These are phyloP conservation scores for Entelexis sorbosivorans DNA, from an alignment of 1,139 yeast genomes.

Conservation along the genomic window DNA sequence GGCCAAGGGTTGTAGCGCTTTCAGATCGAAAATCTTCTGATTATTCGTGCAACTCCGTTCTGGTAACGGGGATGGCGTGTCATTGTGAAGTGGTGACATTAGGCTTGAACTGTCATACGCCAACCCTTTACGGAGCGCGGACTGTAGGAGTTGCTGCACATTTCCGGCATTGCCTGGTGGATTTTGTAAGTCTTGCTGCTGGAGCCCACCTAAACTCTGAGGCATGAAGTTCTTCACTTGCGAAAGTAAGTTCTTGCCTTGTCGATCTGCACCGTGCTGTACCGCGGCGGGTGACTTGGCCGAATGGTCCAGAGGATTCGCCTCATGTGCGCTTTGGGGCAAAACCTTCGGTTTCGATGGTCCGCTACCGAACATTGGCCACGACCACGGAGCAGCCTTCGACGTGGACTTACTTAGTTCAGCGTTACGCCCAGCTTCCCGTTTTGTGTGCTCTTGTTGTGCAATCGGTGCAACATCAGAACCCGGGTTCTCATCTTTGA, in stretches of 20 bases:
- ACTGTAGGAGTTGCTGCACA: background rate
- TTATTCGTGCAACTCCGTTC: slow-evolving; percentile 1
- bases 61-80: slow-evolving; percentile 10
- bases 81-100: background rate
- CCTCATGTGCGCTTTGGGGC: background rate
- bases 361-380: background rate
- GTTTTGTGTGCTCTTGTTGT: no score
- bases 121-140: background rate
- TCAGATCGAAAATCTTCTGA: background rate
- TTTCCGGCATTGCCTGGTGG: background rate
- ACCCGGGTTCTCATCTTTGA: background rate
- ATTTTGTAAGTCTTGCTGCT: background rate
- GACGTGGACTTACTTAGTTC: background rate
- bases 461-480: background rate
- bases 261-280: background rate
- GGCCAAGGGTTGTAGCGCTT: background rate
- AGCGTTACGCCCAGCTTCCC: no score
- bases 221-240: background rate
- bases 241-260: background rate
- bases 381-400: background rate
- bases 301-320: background rate
- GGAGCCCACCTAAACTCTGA: background rate
- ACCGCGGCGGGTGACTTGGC: background rate
- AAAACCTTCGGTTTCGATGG: background rate
- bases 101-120: background rate